Evolutionary conservation across 208 protist species (phyloP).

Genomic region (Leishmania aethiopica): DNA sequence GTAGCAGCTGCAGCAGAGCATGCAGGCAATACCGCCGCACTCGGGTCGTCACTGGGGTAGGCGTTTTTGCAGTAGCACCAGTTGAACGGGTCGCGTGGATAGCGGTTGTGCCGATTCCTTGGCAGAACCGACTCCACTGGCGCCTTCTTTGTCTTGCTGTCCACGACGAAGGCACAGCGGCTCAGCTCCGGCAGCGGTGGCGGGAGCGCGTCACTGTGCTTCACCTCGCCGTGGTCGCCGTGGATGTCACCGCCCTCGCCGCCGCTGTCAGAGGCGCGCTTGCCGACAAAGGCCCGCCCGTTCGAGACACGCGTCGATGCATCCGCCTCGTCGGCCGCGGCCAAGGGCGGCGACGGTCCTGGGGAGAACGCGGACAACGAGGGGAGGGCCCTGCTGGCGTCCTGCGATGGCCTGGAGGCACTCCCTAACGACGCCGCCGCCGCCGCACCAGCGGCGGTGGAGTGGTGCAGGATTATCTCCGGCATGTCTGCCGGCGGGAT

Average conservation of each 20-base stretch:
- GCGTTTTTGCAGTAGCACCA: slow-evolving; percentile 86
- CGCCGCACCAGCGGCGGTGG: slow-evolving; percentile 3
- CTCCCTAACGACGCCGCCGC: neutral
- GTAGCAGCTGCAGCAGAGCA: slow-evolving; percentile 80
- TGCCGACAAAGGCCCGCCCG: neutral
- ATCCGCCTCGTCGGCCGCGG: neutral
- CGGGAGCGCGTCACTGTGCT: neutral
- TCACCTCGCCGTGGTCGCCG: neutral
- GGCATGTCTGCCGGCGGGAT: slow-evolving; percentile 36
- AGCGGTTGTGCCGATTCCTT: slow-evolving; percentile 66
- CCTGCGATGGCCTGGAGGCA: neutral
- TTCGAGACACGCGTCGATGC: too few species aligned
- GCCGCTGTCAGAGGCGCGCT: neutral
- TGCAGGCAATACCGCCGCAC: slow-evolving; percentile 68
- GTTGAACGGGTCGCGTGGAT: slow-evolving; percentile 63
- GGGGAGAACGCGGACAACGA: neutral
- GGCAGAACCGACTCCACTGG: slow-evolving; percentile 59
- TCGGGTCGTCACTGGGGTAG: slow-evolving; percentile 59
- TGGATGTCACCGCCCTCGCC: neutral
- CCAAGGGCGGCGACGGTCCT: neutral
- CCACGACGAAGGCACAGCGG: slow-evolving; percentile 77
- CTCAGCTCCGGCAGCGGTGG: slow-evolving; percentile 28
- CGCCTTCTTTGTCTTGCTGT: slow-evolving; percentile 56
- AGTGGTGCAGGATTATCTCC: slow-evolving; percentile 28
- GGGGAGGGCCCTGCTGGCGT: neutral